phyloP scores from a whole-genome alignment of 2,329 filamentous ascomycete species.

The Aspergillus chevalieri region DNA sequence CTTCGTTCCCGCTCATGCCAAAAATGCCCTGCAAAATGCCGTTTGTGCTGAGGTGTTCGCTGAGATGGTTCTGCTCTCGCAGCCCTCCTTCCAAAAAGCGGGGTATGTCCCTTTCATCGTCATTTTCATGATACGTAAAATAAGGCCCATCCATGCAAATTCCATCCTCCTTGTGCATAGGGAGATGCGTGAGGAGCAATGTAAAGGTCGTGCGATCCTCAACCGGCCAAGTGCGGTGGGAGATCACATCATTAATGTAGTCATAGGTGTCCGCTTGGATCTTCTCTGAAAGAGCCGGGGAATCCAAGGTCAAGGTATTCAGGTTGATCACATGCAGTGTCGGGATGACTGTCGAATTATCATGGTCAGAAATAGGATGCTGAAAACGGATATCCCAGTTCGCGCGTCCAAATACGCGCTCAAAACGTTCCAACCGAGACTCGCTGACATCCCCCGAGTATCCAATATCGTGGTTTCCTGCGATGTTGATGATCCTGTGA shows the following conservation, averaged over 20 bases:
- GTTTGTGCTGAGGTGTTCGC: constrained; percentile 58
- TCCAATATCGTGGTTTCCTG: constrained; percentile 92
- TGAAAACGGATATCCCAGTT: constrained; percentile 84
- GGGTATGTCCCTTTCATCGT: constrained; percentile 50
- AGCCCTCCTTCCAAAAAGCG: constrained; percentile 45
- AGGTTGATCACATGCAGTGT: constrained; percentile 77
- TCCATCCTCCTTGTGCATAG: constrained; percentile 74
- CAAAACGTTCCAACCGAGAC: constrained; percentile 72
- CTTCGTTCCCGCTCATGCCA: constrained; percentile 61
- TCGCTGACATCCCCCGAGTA: constrained; percentile 85
- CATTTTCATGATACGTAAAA: constrained; percentile 69
- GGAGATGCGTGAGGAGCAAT: constrained; percentile 84
- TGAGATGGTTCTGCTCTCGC: constrained; percentile 87
- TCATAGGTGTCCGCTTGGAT: constrained; percentile 71
- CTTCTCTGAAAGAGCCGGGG: constrained; percentile 60
- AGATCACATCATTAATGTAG: constrained; percentile 59
- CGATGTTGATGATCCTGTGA: constrained; percentile 77
- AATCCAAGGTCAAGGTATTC: constrained; percentile 92
- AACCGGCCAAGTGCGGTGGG: constrained; percentile 53
- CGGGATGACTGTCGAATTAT: constrained; percentile 30
- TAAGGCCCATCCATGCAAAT: constrained; percentile 78
- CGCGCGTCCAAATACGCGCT: constrained; percentile 73
- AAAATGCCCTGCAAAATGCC: constrained; percentile 80
- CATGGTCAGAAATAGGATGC: constrained; percentile 35
- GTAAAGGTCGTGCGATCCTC: constrained; percentile 65